Conservation (phyloP, 345 rosid genomes). For the Acer saccharum region DNA sequence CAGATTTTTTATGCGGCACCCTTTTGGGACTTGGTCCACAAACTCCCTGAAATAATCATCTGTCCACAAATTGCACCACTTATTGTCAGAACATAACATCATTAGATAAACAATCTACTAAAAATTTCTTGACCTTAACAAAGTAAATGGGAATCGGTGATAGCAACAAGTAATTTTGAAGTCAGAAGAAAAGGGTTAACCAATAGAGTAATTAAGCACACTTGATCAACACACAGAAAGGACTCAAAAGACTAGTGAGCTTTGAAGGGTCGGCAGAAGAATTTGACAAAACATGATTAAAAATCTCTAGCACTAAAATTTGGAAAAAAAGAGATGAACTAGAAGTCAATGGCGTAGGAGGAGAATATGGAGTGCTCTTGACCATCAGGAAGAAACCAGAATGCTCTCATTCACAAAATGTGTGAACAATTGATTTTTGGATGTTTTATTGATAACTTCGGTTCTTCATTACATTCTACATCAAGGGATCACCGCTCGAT, state of each 20-base stretch:
- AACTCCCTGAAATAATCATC: conserved; percentile 91
- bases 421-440: too few species aligned
- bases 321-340: not conserved
- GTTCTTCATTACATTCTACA: too few species aligned
- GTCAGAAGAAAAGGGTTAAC: not conserved
- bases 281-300: not conserved
- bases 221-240: not conserved
- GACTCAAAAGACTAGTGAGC: not conserved
- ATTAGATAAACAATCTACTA: not conserved
- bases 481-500: too few species aligned
- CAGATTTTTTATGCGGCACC: conserved; percentile 68
- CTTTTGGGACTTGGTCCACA: conserved; percentile 70
- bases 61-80: conserved; percentile 29
- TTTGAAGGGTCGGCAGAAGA: not conserved
- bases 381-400: not conserved
- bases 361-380: not conserved
- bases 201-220: not conserved
- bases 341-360: too few species aligned
- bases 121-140: not conserved
- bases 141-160: not conserved
- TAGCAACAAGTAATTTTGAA: not conserved
- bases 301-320: not conserved
- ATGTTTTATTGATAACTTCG: too few species aligned
- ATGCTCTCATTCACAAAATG: not conserved
- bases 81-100: conserved; percentile 1